Percentiles rank a stretch among this genome's conserved stretches.
Evolutionary conservation across 148 eudicot genomes (phyloP).

Genomic region (Silene conica): DNA sequence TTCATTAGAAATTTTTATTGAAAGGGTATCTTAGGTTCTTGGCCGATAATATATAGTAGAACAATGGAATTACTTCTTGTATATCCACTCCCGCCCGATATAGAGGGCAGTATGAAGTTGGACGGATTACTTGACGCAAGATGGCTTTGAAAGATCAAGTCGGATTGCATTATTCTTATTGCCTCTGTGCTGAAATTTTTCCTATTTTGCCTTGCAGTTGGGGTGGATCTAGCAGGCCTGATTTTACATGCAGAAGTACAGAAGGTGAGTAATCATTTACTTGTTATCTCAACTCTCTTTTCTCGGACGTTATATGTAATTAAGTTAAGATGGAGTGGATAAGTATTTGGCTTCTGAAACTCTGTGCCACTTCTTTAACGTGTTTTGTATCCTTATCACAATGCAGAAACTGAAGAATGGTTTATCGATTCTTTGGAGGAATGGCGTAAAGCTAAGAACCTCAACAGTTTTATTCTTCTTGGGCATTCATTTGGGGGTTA

Average conservation of each 20-base stretch:
- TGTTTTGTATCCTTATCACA: neutral
- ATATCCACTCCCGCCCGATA: neutral
- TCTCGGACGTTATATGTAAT: neutral
- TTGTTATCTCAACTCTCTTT: neutral
- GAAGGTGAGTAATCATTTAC: constrained; percentile 57
- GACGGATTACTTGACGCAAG: neutral
- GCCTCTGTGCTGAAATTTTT: neutral
- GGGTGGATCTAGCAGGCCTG: constrained; percentile 99
- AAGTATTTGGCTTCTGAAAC: neutral
- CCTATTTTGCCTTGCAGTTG: constrained; percentile 53
- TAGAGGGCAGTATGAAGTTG: neutral
- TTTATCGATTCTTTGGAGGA: constrained; percentile 93
- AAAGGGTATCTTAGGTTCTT: neutral
- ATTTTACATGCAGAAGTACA: constrained; percentile 92
- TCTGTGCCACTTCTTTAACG: neutral
- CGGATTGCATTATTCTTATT: neutral
- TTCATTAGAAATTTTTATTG: neutral
- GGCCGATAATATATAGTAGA: neutral
- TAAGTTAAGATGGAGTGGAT: neutral
- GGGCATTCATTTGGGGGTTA: constrained; percentile 99
- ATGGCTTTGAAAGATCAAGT: constrained; percentile 4
- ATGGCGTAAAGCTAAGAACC: constrained; percentile 88
- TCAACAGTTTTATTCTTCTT: constrained; percentile 71
- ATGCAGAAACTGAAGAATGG: constrained; percentile 97
- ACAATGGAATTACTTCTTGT: neutral